phyloP scores from a whole-genome alignment of 1,284 basidiomycete species.

The Marasmius tenuissimus region DNA sequence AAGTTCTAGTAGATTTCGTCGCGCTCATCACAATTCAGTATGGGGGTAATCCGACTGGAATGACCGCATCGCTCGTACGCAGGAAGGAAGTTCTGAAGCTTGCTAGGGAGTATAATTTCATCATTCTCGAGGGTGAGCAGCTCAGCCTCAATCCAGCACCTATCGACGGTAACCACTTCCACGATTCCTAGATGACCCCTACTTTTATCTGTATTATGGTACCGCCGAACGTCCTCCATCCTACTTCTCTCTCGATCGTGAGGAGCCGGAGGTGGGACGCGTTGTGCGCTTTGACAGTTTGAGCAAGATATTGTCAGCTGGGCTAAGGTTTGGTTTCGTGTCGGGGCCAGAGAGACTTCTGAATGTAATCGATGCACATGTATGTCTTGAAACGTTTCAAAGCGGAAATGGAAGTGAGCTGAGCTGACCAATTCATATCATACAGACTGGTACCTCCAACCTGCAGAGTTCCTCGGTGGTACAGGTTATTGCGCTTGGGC shows the following conservation, averaged over 20 bases:
- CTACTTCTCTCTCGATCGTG: constrained; percentile 77
- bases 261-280: constrained; percentile 61
- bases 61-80: constrained; percentile 72
- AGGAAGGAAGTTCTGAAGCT: constrained; percentile 79
- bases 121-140: constrained; percentile 78
- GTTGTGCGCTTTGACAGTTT: constrained; percentile 88
- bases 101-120: constrained; percentile 73
- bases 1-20: neutral
- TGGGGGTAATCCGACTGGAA: constrained; percentile 84
- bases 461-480: constrained; percentile 79
- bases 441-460: constrained; percentile 74
- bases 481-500: constrained; percentile 71
- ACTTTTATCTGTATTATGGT: constrained; percentile 75
- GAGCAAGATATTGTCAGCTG: constrained; percentile 85
- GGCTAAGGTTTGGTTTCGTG: constrained; percentile 80
- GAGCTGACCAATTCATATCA: constrained; percentile 22
- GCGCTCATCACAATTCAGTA: constrained; percentile 47
- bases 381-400: constrained; percentile 45
- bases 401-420: neutral
- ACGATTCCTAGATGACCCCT: constrained; percentile 67
- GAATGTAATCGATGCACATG: constrained; percentile 64
- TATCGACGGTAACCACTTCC: neutral
- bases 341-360: constrained; percentile 79
- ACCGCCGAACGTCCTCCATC: constrained; percentile 63
- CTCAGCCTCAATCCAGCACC: constrained; percentile 14